Conservation (phyloP, 2,329 filamentous ascomycete species). For the Fonsecaea monophora region DNA sequence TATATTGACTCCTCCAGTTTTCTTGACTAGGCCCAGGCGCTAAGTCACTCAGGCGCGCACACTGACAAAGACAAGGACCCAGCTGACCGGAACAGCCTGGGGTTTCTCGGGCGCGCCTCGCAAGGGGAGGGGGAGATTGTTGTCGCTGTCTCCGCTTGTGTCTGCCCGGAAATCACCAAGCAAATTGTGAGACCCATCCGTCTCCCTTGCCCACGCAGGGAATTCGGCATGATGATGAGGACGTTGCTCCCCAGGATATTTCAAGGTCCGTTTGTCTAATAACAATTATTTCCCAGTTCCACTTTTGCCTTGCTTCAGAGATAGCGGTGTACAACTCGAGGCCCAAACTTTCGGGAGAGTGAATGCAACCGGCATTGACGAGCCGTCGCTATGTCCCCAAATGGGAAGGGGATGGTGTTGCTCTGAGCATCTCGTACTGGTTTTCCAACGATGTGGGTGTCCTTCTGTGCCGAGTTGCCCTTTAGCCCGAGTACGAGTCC, state of each 20-base stretch:
- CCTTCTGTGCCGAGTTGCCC: not conserved
- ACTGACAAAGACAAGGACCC: slow-evolving; percentile 29
- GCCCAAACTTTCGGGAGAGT: slow-evolving; percentile 7
- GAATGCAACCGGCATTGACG: not conserved
- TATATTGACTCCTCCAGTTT: slow-evolving; percentile 8
- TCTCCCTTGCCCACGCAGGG: slow-evolving; percentile 2
- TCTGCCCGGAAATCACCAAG: slow-evolving; percentile 16
- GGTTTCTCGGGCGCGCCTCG: slow-evolving; percentile 21
- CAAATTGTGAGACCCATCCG: slow-evolving; percentile 10
- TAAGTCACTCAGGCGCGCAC: slow-evolving; percentile 26
- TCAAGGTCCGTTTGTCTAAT: slow-evolving; percentile 3
- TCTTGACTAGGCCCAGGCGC: slow-evolving; percentile 25
- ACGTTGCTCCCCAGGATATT: slow-evolving; percentile 5
- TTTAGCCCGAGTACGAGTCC: slow-evolving; percentile 6
- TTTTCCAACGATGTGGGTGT: slow-evolving; percentile 12
- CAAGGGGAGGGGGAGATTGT: slow-evolving; percentile 25
- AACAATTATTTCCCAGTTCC: slow-evolving; percentile 10
- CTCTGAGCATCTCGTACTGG: slow-evolving; percentile 1
- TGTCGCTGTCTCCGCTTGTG: slow-evolving; percentile 10
- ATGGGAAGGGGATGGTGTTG: not conserved
- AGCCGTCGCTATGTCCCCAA: slow-evolving; percentile 12
- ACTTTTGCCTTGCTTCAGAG: slow-evolving; percentile 9
- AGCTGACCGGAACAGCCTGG: slow-evolving; percentile 37
- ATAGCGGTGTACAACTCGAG: slow-evolving; percentile 11
- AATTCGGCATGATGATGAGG: not conserved